Evolutionary conservation across 805 yeast genomes (phyloP), one percentile per base, ranked within the genome.

Genomic region (Saccharomycopsis fermentans): DNA sequence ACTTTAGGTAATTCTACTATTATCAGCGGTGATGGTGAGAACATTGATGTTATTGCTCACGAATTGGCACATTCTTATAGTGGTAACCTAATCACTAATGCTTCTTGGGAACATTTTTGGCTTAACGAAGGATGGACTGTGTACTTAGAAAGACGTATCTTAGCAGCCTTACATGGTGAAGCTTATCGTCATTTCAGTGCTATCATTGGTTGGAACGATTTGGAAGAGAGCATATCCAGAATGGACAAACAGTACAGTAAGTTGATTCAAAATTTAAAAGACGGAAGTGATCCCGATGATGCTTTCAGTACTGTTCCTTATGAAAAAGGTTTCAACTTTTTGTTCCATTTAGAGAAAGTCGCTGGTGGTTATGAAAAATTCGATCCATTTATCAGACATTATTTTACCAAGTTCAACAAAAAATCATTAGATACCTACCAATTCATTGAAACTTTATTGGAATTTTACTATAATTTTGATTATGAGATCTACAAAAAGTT

Each of bases 91-190:
- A 96, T 90, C 48, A 90, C 96, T 32, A 90, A 89, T 70, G 82
- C 86, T 66, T 86, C 94, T 0, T 90, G 96, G 94, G 91, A 88
- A 68, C 96, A 90, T 73, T 90, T 90, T 70, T 90, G 96, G 94
- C 79, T 90, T 64, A 90, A 90, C 69, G 97, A 90, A 74, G 97
- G 97, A 39, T 90, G 96, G 96, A 90, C 96, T 5, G 96, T 90
- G 43, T 90, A 90, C 69, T 71, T 90, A 39, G 97, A 90, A 71
- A 80, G 97, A 69, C 76, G 96, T 66, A 90, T 90, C 60, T 74
- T 82, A 32, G 96, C 87, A 17, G 79, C 77, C 16, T 69, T 89
- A n/a, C 89, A 88, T 67, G 96, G 94, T 26, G 92, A 87, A 65
- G 71, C 81, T 35, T 76, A 81, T 48, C 81, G 96, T 68, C 92